Conservation (phyloP, 352 stramenopile species). For the Blastocystis sp. region DNA sequence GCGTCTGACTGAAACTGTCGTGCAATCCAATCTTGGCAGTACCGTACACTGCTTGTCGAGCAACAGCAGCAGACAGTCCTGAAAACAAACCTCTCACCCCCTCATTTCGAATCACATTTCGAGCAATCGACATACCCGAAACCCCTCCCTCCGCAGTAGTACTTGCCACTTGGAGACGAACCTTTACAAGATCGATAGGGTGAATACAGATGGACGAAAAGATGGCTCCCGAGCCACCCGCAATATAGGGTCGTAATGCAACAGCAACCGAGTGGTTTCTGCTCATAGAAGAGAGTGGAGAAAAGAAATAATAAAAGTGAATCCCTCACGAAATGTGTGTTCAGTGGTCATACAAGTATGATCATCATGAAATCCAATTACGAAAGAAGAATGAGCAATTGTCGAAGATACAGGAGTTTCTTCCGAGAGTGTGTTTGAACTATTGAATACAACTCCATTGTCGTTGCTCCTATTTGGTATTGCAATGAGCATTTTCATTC, state of each 20-base stretch:
- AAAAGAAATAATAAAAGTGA: constrained; percentile 6
- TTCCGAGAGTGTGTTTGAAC: not conserved
- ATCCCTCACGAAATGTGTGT: not conserved
- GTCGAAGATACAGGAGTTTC: too few relatives aligned
- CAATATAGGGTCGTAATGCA: constrained; percentile 31
- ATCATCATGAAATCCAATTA: constrained; percentile 7
- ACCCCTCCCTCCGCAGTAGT: constrained; percentile 65
- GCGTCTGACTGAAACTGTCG: constrained; percentile 58
- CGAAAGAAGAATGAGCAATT: too few relatives aligned
- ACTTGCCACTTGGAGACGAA: constrained; percentile 72
- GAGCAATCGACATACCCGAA: constrained; percentile 68
- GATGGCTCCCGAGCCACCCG: constrained; percentile 34
- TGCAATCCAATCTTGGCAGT: constrained; percentile 64
- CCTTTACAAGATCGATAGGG: constrained; percentile 78
- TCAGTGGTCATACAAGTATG: not conserved
- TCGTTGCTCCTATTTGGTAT: too few relatives aligned
- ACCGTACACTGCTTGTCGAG: constrained; percentile 64
- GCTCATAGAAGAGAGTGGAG: not conserved
- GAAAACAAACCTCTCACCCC: constrained; percentile 76
- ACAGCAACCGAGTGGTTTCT: not conserved
- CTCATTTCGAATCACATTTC: constrained; percentile 70
- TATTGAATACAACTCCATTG: not conserved
- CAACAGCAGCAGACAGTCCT: constrained; percentile 65
- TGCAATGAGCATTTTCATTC: too few relatives aligned
- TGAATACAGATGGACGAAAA: constrained; percentile 65